Evolutionary conservation across 495 filamentous ascomycete genomes (phyloP).

Genomic region (Trichoderma virens): DNA sequence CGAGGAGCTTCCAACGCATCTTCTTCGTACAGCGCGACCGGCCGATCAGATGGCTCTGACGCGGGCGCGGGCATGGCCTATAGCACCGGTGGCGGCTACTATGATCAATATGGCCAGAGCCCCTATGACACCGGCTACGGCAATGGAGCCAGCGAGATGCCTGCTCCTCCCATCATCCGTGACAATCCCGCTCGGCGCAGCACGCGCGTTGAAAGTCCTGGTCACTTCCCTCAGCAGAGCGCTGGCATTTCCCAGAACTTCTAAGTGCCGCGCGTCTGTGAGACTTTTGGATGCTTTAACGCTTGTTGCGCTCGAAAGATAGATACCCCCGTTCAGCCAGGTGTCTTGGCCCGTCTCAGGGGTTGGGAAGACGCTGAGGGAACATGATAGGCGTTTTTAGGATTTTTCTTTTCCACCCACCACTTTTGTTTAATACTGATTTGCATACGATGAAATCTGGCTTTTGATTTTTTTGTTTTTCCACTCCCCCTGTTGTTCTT

Average conservation of each 20-base stretch:
- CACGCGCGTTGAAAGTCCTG: slow-evolving; percentile 85
- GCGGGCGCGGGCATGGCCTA: slow-evolving; percentile 43
- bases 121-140: slow-evolving; percentile 35
- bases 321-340: background rate
- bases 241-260: slow-evolving; percentile 99
- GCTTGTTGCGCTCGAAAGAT: background rate
- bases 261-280: slow-evolving; percentile 29
- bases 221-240: slow-evolving; percentile 81
- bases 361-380: background rate
- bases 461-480: background rate
- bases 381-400: slow-evolving; percentile 3
- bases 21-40: slow-evolving; percentile 81
- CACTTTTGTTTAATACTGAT: slow-evolving; percentile 8
- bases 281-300: background rate
- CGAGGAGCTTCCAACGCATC: slow-evolving; percentile 94
- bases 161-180: slow-evolving; percentile 75
- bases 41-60: slow-evolving; percentile 77
- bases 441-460: background rate
- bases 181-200: slow-evolving; percentile 87
- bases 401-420: background rate
- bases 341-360: background rate
- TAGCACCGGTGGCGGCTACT: slow-evolving; percentile 38
- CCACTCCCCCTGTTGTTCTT: background rate
- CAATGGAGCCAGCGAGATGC: slow-evolving; percentile 27
- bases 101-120: slow-evolving; percentile 43